Evolutionary conservation across 2,329 filamentous ascomycete species (phyloP), one percentile per base, ranked within the genome.

Genomic region (Hypoxylon sp.): DNA sequence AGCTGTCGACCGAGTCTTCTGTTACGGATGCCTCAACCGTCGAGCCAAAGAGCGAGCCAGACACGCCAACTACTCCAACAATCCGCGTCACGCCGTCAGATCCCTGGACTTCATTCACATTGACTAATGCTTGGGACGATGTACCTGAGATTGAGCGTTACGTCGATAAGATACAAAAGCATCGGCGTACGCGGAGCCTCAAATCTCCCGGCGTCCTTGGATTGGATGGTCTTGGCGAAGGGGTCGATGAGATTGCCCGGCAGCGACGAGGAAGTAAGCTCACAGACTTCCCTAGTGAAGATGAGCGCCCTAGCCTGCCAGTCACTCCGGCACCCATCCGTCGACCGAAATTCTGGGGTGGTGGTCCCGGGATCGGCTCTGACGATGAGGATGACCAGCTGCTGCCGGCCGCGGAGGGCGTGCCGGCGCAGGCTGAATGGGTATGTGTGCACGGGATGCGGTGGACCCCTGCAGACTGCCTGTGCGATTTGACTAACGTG

Each of bases 41-140:
- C 52, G 75, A 77, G 52, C 72, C 76, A 50, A 75, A 76, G 68
- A 80, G 75, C 69, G 82, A 82, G 62, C 79, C 81, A 10, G 72
- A 73, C 34, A 84, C 85, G 28, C 81, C 85, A 54, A 75, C 76
- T 44, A 84, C 83, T 52, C 82, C 84, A 24, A 82, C 79, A 26
- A 79, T 83, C 62, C 78, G 77, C 46, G 70, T 81, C 59, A 79
- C 78, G 20, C 74, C 82, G 37, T 79, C 85, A 50, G 84, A 89
- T 71, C 85, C 88, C 19, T 97, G 92, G 91, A 85, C 87, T 66
- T 84, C 84, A 48, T 97, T 91, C 75, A 82, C 87, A n/a, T 85
- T 88, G 48, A 87, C 83, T 52, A 99, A 98, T 77, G 94, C 93
- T 15, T 99, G 95, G 95, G 95, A 99, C 72, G 91, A 92, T 55